Base-by-base conservation (phyloP, 257 asterid genomes). In the Solanum pinnatisectum region DNA sequence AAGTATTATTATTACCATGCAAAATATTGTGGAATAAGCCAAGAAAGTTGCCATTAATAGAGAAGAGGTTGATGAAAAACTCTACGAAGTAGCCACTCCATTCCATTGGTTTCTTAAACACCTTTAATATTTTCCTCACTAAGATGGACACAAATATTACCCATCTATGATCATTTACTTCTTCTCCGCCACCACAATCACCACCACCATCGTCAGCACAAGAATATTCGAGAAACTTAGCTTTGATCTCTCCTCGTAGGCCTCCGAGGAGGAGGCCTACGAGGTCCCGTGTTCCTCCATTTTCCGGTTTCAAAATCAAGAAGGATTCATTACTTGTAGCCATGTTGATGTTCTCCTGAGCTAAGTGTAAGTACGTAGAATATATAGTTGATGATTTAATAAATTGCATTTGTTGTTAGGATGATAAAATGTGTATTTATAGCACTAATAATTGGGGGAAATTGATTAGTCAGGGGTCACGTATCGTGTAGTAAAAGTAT, bases 111-210 rank as follows among this genome's bases (percentile, higher is more conserved):
- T 93, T 93, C 49, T 93, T 91, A 18, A 93, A 84, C 81, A 91
- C 44, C 90, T 91, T 91, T 6, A 96, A 83, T 73, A 96, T 87
- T 87, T 94, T 97, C 91, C 98, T 92, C n/a, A 76, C 94, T 16
- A 96, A 16, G 46, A 96, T 91, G 6, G 98, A 96, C 23, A 95
- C 94, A 72, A 95, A 88, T 59, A 97, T 93, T 35, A 97, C 96
- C 99, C 98, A 95, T 90, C 94, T 90, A 23, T 92, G 97, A 84
- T 90, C 93, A 60, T 89, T 72, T 13, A 89, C 88, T 73, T 59
- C 91, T 81, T 23, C 91, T 1, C 25, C 91, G 18, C 71, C 92
- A 32, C 63, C 91, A 79, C 46, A 86, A 1, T 35, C 91, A 23
- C 44, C 88, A 4, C n/a, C 88, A 2, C 4, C 49, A 52, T 71